Conservation (phyloP, 176 grass and related monocot species). For the Elymus sibiricus region DNA sequence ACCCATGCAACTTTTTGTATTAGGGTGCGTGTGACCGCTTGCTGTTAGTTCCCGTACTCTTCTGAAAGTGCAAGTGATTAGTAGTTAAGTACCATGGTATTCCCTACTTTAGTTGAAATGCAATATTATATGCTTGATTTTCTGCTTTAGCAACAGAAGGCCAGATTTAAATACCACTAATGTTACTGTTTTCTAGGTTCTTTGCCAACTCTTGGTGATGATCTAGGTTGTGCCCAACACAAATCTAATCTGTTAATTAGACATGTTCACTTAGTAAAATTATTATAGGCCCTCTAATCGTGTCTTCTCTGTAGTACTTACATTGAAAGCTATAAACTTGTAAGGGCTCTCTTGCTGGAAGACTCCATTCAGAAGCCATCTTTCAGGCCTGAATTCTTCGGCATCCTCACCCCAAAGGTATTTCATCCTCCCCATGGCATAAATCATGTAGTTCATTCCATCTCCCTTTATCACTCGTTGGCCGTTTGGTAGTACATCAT, state of each 20-base stretch:
- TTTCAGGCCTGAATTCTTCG: constrained; percentile 43
- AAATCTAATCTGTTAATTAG: neutral
- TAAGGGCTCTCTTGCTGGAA: constrained; percentile 56
- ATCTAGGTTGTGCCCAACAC: neutral
- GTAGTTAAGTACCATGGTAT: neutral
- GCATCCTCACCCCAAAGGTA: constrained; percentile 69
- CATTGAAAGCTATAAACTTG: constrained; percentile 73
- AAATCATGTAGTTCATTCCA: constrained; percentile 23
- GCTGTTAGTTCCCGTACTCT: neutral
- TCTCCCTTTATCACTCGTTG: neutral
- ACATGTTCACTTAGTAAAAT: neutral
- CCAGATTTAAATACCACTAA: neutral
- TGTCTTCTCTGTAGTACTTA: neutral
- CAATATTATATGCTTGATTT: neutral
- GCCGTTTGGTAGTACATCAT: neutral
- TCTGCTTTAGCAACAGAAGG: neutral
- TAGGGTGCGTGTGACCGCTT: neutral
- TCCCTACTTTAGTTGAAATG: neutral
- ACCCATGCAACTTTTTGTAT: neutral
- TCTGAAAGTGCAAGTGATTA: neutral
- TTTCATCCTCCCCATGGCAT: constrained; percentile 73
- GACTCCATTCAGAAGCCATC: constrained; percentile 47
- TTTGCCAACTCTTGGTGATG: neutral
- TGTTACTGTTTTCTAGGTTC: neutral
- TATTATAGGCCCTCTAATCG: constrained; percentile 6